Evolutionary conservation across 2,329 filamentous ascomycete species (phyloP), one percentile per base, ranked within the genome.

Genomic region (Penicillium thymicola): DNA sequence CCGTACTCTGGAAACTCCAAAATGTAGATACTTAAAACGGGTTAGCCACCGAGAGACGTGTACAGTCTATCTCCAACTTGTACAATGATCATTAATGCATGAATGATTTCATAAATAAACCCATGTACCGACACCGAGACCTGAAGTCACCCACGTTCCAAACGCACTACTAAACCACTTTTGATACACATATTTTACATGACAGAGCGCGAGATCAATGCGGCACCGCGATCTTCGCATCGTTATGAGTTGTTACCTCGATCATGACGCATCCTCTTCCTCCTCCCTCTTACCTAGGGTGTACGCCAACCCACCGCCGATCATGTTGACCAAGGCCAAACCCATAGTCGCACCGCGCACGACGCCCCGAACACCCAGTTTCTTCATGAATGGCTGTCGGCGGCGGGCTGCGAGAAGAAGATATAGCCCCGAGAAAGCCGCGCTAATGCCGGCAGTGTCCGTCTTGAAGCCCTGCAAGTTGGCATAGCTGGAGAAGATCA

Each of bases 401-500:
- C 86, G 77, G 59, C 86, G 77, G 55, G 79, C 72, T 3, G 86
- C 86, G 13, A 89, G 71, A 16, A 88, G 68, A n/a, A 86, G 74
- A 64, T 89, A 89, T 40, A 88, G 67, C 0, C 83, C 85, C 32
- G 83, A 86, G 83, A 85, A 87, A 0, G 85, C 84, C 9, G 84
- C 84, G 18, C 81, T 85, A 5, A 87, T 77, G 6, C 86, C 86
- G 0, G 85, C 86, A 21, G 80, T 79, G 65, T 89, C 87, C 47
- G 81, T 82, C 67, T 84, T 82, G 75, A 82, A 87, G 57, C 80
- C 79, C 60, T 80, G 79, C 30, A 89, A 67, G 68, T 88, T 89
- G 43, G 88, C 75, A 67, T 89, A 89, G 55, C 82, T 83, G 50
- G 82, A 82, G 74, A 88, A 86, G 57, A 89, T 78, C 3, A 89